Percentiles rank a stretch among this genome's conserved stretches.
Evolutionary conservation across 352 stramenopile genomes (phyloP).

Genomic region (Pythium coloratum): DNA sequence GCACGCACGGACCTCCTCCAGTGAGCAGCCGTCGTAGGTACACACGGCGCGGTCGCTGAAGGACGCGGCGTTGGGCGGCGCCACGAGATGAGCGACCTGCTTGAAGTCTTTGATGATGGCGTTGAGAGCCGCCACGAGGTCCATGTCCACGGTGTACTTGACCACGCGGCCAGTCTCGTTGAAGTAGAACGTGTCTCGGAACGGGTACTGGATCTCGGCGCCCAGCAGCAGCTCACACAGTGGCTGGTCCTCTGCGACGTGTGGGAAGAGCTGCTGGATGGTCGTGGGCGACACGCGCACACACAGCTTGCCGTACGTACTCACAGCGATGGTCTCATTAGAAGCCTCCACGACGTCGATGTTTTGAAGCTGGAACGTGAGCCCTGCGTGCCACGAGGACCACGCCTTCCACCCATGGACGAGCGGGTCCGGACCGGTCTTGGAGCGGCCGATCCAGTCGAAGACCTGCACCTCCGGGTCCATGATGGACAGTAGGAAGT

Average conservation of each 20-base stretch:
- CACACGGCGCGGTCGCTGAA: constrained; percentile 24
- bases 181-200: constrained; percentile 29
- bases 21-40: constrained; percentile 10
- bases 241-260: constrained; percentile 44
- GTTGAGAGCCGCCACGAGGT: constrained; percentile 20
- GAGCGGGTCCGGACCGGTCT: constrained; percentile 12
- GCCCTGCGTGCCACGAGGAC: constrained; percentile 24
- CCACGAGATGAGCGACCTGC: constrained; percentile 12
- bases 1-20: constrained; percentile 7
- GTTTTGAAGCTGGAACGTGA: constrained; percentile 35
- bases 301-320: constrained; percentile 39
- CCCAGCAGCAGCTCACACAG: constrained; percentile 19
- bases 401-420: constrained; percentile 27
- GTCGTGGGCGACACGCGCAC: constrained; percentile 52
- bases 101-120: constrained; percentile 18
- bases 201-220: constrained; percentile 24
- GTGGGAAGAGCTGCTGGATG: constrained; percentile 60
- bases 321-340: constrained; percentile 48
- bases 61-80: constrained; percentile 10
- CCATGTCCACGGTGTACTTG: constrained; percentile 25
- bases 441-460: constrained; percentile 28
- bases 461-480: constrained; percentile 26
- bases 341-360: constrained; percentile 43
- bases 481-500: constrained; percentile 24
- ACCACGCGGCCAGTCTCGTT: constrained; percentile 15